Evolutionary conservation across 2,329 filamentous ascomycete genomes (phyloP).

Genomic region (Talaromyces verruculosus): DNA sequence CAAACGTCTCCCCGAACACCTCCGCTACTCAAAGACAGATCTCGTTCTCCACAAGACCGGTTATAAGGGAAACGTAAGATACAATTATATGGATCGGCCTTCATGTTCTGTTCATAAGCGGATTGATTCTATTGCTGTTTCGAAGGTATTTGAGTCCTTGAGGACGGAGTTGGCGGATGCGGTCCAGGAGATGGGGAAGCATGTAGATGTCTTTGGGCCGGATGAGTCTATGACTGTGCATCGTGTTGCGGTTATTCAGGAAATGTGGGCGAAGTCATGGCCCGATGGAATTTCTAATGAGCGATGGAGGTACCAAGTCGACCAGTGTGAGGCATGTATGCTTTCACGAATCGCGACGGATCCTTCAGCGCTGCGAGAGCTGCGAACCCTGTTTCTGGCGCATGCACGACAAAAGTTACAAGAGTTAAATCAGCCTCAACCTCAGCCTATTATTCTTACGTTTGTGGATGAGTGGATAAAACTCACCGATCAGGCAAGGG

Average conservation of each 20-base stretch:
- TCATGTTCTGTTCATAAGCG: conserved; percentile 1
- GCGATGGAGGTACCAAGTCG: conserved; percentile 31
- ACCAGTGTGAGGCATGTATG: conserved; percentile 42
- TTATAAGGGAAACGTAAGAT: background rate
- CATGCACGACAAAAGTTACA: background rate
- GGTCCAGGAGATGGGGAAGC: background rate
- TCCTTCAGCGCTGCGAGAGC: conserved; percentile 29
- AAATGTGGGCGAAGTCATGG: conserved; percentile 13
- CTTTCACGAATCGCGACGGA: conserved; percentile 33
- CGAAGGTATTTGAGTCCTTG: conserved; percentile 7
- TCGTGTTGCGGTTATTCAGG: background rate
- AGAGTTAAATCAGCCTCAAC: background rate
- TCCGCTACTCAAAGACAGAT: conserved; percentile 1
- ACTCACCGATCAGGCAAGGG: conserved; percentile 17
- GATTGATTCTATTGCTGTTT: background rate
- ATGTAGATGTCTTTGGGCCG: conserved; percentile 5
- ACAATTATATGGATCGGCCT: background rate
- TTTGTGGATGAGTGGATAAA: conserved; percentile 35
- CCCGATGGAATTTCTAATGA: background rate
- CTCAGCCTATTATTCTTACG: conserved; percentile 29
- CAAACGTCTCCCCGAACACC: background rate
- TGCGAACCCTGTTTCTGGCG: conserved; percentile 24
- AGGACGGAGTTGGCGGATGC: background rate
- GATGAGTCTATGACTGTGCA: conserved; percentile 12
- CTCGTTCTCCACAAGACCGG: background rate